phyloP scores from a whole-genome alignment of 352 stramenopile species.

The Blastocystis sp. region DNA sequence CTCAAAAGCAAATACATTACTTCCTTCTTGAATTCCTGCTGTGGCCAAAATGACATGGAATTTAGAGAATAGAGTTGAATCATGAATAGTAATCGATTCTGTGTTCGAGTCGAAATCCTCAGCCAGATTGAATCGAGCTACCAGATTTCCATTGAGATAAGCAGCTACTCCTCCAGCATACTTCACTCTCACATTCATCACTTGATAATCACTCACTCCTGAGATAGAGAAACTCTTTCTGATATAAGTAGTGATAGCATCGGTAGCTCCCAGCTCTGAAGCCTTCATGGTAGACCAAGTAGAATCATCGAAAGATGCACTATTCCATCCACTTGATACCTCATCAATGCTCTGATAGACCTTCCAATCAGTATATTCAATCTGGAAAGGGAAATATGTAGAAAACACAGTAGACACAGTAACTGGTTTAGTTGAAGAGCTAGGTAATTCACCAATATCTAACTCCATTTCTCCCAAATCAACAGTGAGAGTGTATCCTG shows the following conservation, averaged over 20 bases:
- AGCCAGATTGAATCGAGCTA: conserved; percentile 32
- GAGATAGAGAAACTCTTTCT: background rate
- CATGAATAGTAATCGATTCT: background rate
- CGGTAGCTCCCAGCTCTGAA: background rate
- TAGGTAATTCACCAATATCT: background rate
- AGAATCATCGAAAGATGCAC: background rate
- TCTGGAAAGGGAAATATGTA: conserved; percentile 25
- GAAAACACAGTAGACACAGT: background rate
- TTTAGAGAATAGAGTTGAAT: conserved; percentile 3
- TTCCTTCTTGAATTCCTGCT: background rate
- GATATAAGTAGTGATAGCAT: background rate
- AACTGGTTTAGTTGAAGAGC: background rate
- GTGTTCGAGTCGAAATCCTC: conserved; percentile 28
- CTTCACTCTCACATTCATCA: conserved; percentile 41
- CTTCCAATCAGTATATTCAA: background rate
- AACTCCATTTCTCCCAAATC: conserved; percentile 7
- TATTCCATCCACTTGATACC: background rate
- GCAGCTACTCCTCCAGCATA: conserved; percentile 4
- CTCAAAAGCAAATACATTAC: conserved; percentile 58
- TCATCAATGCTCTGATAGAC: background rate
- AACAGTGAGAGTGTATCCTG: background rate
- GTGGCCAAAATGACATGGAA: conserved; percentile 38
- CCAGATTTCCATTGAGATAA: conserved; percentile 36
- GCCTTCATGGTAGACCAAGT: background rate
- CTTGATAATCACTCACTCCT: conserved; percentile 4